Conservation (phyloP, 495 filamentous ascomycete species). For the Neurospora intermedia region DNA sequence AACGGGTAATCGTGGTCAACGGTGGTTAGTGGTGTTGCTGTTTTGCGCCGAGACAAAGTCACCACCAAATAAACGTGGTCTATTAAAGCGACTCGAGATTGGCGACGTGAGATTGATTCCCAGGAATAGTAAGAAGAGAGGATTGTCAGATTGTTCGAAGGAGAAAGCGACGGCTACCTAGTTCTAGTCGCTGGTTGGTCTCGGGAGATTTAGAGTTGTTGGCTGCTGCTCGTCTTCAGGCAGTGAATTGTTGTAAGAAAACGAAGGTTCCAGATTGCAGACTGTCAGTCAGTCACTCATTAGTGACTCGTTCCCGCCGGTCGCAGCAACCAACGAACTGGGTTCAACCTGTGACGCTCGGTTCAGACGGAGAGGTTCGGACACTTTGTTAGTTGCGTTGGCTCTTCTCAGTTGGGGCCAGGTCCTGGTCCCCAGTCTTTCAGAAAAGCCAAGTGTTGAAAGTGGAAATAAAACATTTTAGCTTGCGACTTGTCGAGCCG, state of each 20-base stretch:
- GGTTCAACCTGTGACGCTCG: not conserved
- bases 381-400: not conserved
- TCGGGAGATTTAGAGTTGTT: not conserved
- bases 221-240: not conserved
- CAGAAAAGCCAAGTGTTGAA: constrained; percentile 6
- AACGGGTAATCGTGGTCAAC: not conserved
- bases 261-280: too few species aligned
- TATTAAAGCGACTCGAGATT: not conserved
- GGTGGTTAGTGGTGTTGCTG: not conserved
- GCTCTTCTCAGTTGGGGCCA: not conserved
- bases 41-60: not conserved
- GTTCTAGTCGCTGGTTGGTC: not conserved
- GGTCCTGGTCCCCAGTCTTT: not conserved
- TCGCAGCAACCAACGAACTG: too few species aligned
- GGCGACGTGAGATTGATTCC: not conserved
- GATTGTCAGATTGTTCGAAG: not conserved
- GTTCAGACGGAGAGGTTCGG: not conserved
- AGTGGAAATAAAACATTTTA: constrained; percentile 18
- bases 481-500: constrained; percentile 9
- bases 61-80: not conserved
- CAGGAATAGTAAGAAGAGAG: not conserved
- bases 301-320: too few species aligned
- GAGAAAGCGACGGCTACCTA: not conserved
- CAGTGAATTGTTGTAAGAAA: too few species aligned
- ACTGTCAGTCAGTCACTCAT: too few species aligned